Evolutionary conservation across 108 stramenopile species (phyloP), one percentile per base, ranked within the genome.

Genomic region (Discostella stelligeroides): DNA sequence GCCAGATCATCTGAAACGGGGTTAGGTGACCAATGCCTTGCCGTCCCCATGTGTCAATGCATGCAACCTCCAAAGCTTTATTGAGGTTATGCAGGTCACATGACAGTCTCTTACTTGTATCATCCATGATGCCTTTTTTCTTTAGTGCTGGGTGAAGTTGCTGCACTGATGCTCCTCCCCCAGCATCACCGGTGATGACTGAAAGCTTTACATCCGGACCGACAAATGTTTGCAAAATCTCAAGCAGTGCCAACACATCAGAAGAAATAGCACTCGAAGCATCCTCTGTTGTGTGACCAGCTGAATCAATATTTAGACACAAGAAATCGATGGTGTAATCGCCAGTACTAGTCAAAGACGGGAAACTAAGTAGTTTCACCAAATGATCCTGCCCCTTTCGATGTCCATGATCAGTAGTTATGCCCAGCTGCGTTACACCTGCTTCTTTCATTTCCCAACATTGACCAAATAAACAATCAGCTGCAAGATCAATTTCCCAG

Each of bases 401-500:
- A n/a, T 69, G 56, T 23, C 68, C 68, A 13, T 69, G 68, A 48
- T 69, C 68, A 0, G 50, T 51, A 5, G 58, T 29, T 12, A 69
- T 27, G 17, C 24, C 24, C 4, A 69, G 37, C 2, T 60, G 18
- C 13, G 41, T 14, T 6, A 29, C 4, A n/a, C 43, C 43, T 9
- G 13, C 43, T 10, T 45, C 43, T 10, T n/a, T n/a, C 13, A 45
- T 45, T 1, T 10, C 43, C n/a, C 13, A 17, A 45, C 43, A 45
- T n/a, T 8, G 15, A 9, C 43, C n/a, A n/a, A 17, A 13, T 10
- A 13, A n/a, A 45, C 15, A 13, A 45, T 45, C 43, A 7, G 43
- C 9, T 2, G 43, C 43, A 45, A 45, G 7, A 45, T 13, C 13
- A 45, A n/a, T 45, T 10, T 45, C 43, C 43, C 13, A n/a, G 13